phyloP scores from a whole-genome alignment of 1,284 basidiomycete genomes.

The Boletus albobrunnescens region DNA sequence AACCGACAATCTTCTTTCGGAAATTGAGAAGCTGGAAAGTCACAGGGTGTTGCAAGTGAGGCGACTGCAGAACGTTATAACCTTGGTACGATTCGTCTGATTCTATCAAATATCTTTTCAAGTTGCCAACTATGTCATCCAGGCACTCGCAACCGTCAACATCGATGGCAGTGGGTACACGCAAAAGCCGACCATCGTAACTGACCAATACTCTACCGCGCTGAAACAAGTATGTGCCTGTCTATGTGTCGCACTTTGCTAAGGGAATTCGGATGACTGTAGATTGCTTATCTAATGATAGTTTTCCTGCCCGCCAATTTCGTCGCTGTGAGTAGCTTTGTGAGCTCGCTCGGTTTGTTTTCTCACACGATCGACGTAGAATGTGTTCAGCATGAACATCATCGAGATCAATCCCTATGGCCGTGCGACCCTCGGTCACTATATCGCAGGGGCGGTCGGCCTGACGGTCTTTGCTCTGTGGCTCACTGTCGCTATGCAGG shows the following conservation, averaged over 20 bases:
- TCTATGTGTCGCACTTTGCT: neutral
- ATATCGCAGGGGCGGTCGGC: slow-evolving; percentile 38
- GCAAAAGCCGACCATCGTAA: slow-evolving; percentile 44
- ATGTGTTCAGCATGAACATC: slow-evolving; percentile 49
- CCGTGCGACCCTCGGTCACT: slow-evolving; percentile 37
- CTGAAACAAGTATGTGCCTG: slow-evolving; percentile 47
- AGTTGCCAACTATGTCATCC: neutral
- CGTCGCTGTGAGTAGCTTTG: slow-evolving; percentile 40
- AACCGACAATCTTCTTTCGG: slow-evolving; percentile 40
- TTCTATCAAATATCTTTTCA: neutral
- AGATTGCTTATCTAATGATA: slow-evolving; percentile 53
- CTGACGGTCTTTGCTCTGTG: slow-evolving; percentile 47
- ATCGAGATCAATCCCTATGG: slow-evolving; percentile 33
- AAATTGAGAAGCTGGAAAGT: slow-evolving; percentile 45
- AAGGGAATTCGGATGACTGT: neutral
- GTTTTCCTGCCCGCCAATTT: slow-evolving; percentile 54
- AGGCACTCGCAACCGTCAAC: slow-evolving; percentile 51
- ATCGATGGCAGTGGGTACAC: slow-evolving; percentile 48
- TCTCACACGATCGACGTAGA: slow-evolving; percentile 20
- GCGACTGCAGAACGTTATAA: slow-evolving; percentile 51
- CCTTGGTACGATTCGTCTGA: slow-evolving; percentile 38
- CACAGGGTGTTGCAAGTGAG: slow-evolving; percentile 43
- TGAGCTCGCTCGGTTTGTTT: neutral
- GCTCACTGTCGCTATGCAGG: slow-evolving; percentile 34
- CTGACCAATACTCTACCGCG: slow-evolving; percentile 45